A percentile compares a stretch with the other conserved stretches of the same genome.
phyloP scores from a whole-genome alignment of 768 basidiomycete species.

The Lactarius deliciosus region DNA sequence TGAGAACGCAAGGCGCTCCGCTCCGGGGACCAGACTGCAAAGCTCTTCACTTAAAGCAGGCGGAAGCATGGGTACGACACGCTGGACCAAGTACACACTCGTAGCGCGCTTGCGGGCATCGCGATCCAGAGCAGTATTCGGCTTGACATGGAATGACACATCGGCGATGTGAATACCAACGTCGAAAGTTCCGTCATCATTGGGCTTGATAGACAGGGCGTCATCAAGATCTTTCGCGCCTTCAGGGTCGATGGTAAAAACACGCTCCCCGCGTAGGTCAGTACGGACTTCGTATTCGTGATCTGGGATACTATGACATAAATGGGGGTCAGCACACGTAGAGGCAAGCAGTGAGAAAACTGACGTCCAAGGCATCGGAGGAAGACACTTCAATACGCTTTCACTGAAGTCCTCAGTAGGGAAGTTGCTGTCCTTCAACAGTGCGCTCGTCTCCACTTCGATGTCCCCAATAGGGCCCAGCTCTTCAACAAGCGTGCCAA shows the following conservation, averaged over 20 bases:
- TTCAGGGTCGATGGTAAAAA: constrained; percentile 93
- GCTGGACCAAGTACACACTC: constrained; percentile 94
- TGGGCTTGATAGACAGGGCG: constrained; percentile 83
- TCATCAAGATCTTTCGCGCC: constrained; percentile 93
- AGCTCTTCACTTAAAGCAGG: constrained; percentile 89
- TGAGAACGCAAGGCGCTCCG: constrained; percentile 90
- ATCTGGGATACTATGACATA: constrained; percentile 69
- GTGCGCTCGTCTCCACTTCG: constrained; percentile 95
- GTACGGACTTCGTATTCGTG: constrained; percentile 84
- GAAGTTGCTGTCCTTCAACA: constrained; percentile 99
- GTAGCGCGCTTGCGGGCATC: constrained; percentile 97
- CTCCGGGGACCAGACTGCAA: constrained; percentile 86
- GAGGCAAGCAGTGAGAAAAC: constrained; percentile 34
- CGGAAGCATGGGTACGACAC: constrained; percentile 96
- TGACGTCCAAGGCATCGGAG: constrained; percentile 92
- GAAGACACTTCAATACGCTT: constrained; percentile 91
- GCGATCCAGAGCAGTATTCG: constrained; percentile 95
- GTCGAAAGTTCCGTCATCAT: constrained; percentile 91
- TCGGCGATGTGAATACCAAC: constrained; percentile 96
- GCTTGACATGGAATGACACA: constrained; percentile 92
- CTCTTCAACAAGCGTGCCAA: constrained; percentile 97
- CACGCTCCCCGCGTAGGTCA: constrained; percentile 79
- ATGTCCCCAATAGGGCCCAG: constrained; percentile 98
- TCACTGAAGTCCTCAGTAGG: constrained; percentile 97
- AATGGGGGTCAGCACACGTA: constrained; percentile 26